A percentile compares a stretch with the other conserved stretches of the same genome.
Conservation (phyloP, 176 grass and related monocot genomes). For the Zoysia pacifica region DNA sequence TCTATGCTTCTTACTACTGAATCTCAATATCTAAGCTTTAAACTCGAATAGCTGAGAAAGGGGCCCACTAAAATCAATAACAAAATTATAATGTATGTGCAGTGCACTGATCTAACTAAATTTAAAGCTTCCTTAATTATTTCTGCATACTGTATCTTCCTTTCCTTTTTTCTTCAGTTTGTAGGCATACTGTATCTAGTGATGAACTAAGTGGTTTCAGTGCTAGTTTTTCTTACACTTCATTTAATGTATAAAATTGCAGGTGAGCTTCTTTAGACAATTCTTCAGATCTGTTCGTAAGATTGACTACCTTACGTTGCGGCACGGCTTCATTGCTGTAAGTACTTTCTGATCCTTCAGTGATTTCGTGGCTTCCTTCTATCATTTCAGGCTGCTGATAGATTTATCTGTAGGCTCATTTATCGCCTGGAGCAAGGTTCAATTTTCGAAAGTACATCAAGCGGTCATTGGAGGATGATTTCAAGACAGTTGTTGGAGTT, state of each 20-base stretch:
- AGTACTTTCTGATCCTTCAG: slow-evolving; percentile 22
- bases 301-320: slow-evolving; percentile 80
- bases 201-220: slow-evolving; percentile 7
- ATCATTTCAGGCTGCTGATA: not conserved
- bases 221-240: not conserved
- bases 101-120: slow-evolving; percentile 2
- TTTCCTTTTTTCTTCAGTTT: too few species aligned
- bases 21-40: not conserved
- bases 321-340: slow-evolving; percentile 88
- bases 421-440: slow-evolving; percentile 72
- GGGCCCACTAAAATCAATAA: not conserved
- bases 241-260: slow-evolving; percentile 25
- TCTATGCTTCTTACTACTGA: not conserved
- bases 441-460: slow-evolving; percentile 89
- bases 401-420: slow-evolving; percentile 62
- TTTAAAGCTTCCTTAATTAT: not conserved
- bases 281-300: slow-evolving; percentile 72
- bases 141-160: not conserved
- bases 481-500: slow-evolving; percentile 84
- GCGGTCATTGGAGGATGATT: slow-evolving; percentile 87
- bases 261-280: slow-evolving; percentile 87
- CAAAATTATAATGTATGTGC: not conserved
- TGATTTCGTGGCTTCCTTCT: not conserved
- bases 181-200: not conserved
- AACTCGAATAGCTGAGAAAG: not conserved